These are phyloP conservation scores for Forsythia suspensa DNA, from an alignment of 257 asterid species.

Conservation along the genomic window DNA sequence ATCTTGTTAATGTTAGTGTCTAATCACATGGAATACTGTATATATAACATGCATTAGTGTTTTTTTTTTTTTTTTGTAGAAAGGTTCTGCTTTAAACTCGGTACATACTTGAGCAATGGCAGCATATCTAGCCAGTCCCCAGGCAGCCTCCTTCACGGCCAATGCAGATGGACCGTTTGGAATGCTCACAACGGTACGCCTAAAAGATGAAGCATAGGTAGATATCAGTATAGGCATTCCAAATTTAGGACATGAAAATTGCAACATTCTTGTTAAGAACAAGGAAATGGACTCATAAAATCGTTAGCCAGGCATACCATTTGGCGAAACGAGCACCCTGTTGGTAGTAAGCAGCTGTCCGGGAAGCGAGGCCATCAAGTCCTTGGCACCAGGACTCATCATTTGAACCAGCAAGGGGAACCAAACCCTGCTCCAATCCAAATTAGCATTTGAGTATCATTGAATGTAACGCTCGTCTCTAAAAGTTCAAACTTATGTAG, in stretches of 20 bases:
- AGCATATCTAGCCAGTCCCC: constrained; percentile 98
- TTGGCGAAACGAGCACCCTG: constrained; percentile 98
- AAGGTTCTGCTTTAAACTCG: neutral
- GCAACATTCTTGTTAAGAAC: neutral
- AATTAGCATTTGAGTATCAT: neutral
- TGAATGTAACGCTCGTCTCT: neutral
- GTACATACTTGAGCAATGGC: constrained; percentile 78
- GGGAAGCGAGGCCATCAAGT: constrained; percentile 98
- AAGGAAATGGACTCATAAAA: neutral
- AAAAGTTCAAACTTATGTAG: no score
- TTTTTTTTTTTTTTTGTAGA: neutral
- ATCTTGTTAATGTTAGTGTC: neutral
- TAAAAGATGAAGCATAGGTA: constrained; percentile 16
- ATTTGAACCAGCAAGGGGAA: constrained; percentile 87
- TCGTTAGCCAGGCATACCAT: constrained; percentile 41
- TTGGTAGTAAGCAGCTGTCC: constrained; percentile 94
- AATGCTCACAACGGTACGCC: constrained; percentile 98
- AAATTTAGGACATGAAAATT: neutral
- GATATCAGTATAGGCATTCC: neutral
- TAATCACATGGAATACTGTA: neutral
- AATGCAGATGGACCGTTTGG: constrained; percentile 93
- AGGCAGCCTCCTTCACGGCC: constrained; percentile 98
- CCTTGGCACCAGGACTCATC: constrained; percentile 99
- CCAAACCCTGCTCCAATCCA: constrained; percentile 64
- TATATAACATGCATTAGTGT: neutral